phyloP scores from a whole-genome alignment of 768 basidiomycete genomes.

The Amanita muscaria region DNA sequence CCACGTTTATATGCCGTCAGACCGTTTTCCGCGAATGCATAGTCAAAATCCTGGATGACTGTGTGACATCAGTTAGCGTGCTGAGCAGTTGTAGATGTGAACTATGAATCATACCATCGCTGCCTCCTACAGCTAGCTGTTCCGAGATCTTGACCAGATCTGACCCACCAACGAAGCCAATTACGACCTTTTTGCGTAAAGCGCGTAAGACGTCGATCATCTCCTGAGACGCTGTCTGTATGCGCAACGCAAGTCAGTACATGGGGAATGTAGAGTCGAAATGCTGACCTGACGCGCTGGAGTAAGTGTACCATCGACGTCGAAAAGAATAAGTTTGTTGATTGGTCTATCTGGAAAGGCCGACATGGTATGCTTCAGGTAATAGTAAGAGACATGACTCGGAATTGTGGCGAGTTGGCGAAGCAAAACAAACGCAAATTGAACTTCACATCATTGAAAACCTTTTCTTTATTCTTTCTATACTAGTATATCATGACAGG shows the following conservation, averaged over 20 bases:
- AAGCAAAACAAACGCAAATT: no score
- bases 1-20: slow-evolving; percentile 83
- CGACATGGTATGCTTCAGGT: no score
- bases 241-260: slow-evolving; percentile 7
- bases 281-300: slow-evolving; percentile 51
- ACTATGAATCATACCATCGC: no score
- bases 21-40: slow-evolving; percentile 88
- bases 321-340: slow-evolving; percentile 72
- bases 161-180: slow-evolving; percentile 93
- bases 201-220: slow-evolving; percentile 60
- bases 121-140: slow-evolving; percentile 57
- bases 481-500: slow-evolving; percentile 58
- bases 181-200: slow-evolving; percentile 61
- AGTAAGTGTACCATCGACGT: slow-evolving; percentile 74
- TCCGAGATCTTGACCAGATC: slow-evolving; percentile 85
- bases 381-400: no score
- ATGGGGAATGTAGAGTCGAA: background rate
- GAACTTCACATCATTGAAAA: no score
- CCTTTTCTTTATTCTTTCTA: slow-evolving; percentile 56
- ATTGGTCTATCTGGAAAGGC: slow-evolving; percentile 50
- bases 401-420: no score
- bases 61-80: no score
- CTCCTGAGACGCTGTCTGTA: slow-evolving; percentile 51
- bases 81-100: no score
- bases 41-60: slow-evolving; percentile 85